Evolutionary conservation across 1,139 yeast species (phyloP).

Genomic region (Candida gigantensis): DNA sequence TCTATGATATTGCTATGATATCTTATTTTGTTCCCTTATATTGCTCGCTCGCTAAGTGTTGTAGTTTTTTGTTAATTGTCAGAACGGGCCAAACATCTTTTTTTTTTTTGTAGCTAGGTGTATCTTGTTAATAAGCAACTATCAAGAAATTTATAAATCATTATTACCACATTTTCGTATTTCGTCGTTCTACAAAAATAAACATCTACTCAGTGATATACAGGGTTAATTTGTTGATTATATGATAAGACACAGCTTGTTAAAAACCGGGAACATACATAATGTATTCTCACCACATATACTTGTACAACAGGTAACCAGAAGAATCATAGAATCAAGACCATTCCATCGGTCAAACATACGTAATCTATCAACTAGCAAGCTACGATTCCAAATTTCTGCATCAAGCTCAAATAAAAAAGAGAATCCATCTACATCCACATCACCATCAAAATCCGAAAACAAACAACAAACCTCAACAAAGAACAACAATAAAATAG

Average conservation of each 20-base stretch:
- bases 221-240: no score
- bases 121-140: no score
- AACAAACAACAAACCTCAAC: background rate
- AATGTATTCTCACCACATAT: background rate
- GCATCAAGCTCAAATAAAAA: no score
- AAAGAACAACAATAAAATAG: background rate
- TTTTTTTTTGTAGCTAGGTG: no score
- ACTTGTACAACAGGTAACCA: background rate
- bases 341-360: background rate
- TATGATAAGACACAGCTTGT: conserved; percentile 4
- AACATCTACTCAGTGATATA: no score
- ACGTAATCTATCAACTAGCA: no score
- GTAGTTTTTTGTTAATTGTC: conserved; percentile 1
- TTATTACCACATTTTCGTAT: no score
- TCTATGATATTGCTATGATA: background rate
- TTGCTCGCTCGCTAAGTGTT: conserved; percentile 2
- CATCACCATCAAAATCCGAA: background rate
- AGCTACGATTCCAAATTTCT: conserved; percentile 1
- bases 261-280: conserved; percentile 1
- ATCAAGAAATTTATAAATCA: no score
- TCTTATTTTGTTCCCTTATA: conserved; percentile 1
- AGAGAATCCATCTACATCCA: no score
- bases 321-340: background rate
- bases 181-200: no score
- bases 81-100: conserved; percentile 4